These are phyloP conservation scores for Verbascum thapsus DNA, from an alignment of 257 asterid genomes.

Conservation along the genomic window DNA sequence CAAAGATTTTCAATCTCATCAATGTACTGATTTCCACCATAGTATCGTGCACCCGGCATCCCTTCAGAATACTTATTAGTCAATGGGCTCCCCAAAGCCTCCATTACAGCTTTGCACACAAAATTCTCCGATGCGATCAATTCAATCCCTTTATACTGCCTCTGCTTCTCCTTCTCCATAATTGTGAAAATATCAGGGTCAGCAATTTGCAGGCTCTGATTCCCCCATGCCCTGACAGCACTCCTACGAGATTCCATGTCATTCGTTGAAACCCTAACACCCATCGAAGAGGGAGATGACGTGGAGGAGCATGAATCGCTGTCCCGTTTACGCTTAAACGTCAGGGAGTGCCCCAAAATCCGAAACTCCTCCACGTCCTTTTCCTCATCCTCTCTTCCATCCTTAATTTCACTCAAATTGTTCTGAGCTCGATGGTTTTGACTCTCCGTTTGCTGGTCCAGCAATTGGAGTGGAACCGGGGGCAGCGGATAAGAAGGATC, in stretches of 20 bases:
- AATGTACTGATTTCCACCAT: slow-evolving; percentile 79
- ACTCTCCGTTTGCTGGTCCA: slow-evolving; percentile 60
- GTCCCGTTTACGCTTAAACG: slow-evolving; percentile 66
- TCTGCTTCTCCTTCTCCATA: slow-evolving; percentile 83
- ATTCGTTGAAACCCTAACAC: slow-evolving; percentile 35
- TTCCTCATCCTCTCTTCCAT: slow-evolving; percentile 42
- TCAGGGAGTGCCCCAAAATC: slow-evolving; percentile 68
- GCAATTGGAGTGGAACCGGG: slow-evolving; percentile 63
- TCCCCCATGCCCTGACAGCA: slow-evolving; percentile 82
- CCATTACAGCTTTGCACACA: slow-evolving; percentile 81
- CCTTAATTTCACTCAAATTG: slow-evolving; percentile 28
- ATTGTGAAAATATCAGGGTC: slow-evolving; percentile 69
- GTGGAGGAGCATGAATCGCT: slow-evolving; percentile 47
- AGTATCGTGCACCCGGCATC: slow-evolving; percentile 75
- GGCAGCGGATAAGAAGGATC: slow-evolving; percentile 46
- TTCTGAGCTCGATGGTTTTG: slow-evolving; percentile 26
- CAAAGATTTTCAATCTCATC: slow-evolving; percentile 84
- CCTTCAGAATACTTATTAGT: slow-evolving; percentile 92
- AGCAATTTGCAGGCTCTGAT: slow-evolving; percentile 62
- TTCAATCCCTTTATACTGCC: slow-evolving; percentile 83
- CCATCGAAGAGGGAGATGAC: slow-evolving; percentile 34
- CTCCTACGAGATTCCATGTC: slow-evolving; percentile 59
- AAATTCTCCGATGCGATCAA: slow-evolving; percentile 88
- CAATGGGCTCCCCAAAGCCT: slow-evolving; percentile 84
- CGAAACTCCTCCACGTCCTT: slow-evolving; percentile 58